Evolutionary conservation across 169 alveolate genomes (phyloP).

Genomic region (Babesia bigemina): DNA sequence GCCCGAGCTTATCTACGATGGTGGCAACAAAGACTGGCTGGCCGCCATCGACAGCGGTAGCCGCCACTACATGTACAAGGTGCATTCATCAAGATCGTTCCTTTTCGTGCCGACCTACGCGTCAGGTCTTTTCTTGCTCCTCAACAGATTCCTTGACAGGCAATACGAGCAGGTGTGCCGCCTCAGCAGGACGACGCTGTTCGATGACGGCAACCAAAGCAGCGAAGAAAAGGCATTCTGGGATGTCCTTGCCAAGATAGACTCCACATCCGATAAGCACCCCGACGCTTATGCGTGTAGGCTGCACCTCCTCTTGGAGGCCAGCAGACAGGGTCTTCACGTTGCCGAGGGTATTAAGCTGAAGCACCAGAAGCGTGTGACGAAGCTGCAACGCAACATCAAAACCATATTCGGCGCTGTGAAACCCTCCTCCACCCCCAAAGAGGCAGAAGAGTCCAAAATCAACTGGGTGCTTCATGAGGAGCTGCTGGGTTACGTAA

Average conservation of each 20-base stretch:
- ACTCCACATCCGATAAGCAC: slow-evolving; percentile 48
- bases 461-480: slow-evolving; percentile 61
- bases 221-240: slow-evolving; percentile 57
- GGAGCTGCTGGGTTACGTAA: slow-evolving; percentile 49
- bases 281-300: slow-evolving; percentile 70
- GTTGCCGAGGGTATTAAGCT: slow-evolving; percentile 55
- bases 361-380: slow-evolving; percentile 16
- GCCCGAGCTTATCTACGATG: slow-evolving; percentile 69
- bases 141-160: slow-evolving; percentile 65
- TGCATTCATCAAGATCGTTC: slow-evolving; percentile 64
- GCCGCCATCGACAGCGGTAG: slow-evolving; percentile 51
- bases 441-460: slow-evolving; percentile 23
- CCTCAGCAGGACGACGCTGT: slow-evolving; percentile 41
- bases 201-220: slow-evolving; percentile 50
- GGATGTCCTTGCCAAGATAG: slow-evolving; percentile 57
- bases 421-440: neutral
- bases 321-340: slow-evolving; percentile 61
- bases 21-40: slow-evolving; percentile 59
- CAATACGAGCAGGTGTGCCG: slow-evolving; percentile 72
- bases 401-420: slow-evolving; percentile 23
- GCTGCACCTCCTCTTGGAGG: slow-evolving; percentile 63
- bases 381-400: neutral
- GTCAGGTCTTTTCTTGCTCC: slow-evolving; percentile 57
- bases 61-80: slow-evolving; percentile 68
- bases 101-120: slow-evolving; percentile 62